Evolutionary conservation across 2,329 filamentous ascomycete genomes (phyloP).

Genomic region (Tympanopsis confertula): DNA sequence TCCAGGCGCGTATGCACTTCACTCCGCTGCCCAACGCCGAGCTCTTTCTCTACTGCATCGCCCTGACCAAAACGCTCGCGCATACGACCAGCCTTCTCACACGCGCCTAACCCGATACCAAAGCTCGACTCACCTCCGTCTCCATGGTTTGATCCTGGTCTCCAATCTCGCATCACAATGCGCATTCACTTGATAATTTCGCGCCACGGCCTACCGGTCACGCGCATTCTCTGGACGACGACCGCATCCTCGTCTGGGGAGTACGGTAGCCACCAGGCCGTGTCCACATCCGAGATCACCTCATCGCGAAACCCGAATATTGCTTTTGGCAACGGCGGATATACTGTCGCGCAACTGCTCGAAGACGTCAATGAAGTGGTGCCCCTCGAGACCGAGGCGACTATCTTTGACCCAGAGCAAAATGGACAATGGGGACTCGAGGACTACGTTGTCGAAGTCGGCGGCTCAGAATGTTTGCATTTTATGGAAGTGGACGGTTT

Average conservation of each 20-base stretch:
- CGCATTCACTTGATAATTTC: not conserved
- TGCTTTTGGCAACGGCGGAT: not conserved
- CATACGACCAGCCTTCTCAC: no score
- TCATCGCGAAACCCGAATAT: not conserved
- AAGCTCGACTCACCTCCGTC: no score
- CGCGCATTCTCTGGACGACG: slow-evolving; percentile 1
- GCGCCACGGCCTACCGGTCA: slow-evolving; percentile 1
- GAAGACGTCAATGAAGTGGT: slow-evolving; percentile 69
- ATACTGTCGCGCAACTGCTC: slow-evolving; percentile 64
- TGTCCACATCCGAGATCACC: not conserved
- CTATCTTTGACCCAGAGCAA: not conserved
- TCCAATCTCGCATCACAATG: not conserved
- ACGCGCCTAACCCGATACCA: no score
- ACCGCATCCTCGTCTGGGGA: not conserved
- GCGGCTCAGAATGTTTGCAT: slow-evolving; percentile 75
- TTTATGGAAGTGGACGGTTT: slow-evolving; percentile 62
- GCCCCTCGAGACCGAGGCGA: slow-evolving; percentile 52
- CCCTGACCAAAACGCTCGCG: no score
- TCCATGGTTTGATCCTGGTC: no score
- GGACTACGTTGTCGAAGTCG: slow-evolving; percentile 78
- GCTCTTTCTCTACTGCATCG: no score
- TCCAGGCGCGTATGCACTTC: no score
- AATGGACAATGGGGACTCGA: slow-evolving; percentile 71
- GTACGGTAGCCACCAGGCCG: not conserved
- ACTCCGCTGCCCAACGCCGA: no score